A percentile compares a stretch with the other conserved stretches of the same genome.
Conservation (phyloP, 306 rosid species). For the Quercus cerris region DNA sequence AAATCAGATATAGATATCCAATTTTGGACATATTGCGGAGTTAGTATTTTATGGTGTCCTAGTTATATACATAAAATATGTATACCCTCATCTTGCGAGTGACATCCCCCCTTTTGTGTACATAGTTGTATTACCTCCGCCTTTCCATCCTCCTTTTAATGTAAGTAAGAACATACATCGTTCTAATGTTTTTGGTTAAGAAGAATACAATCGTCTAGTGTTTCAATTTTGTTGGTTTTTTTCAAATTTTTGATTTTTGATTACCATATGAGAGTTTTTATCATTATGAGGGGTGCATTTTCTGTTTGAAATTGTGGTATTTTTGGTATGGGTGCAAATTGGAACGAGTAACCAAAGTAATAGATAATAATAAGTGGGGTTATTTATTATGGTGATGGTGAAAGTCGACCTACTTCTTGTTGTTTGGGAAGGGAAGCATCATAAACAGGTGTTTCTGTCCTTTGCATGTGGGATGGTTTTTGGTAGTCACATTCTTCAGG, state of each 20-base stretch:
- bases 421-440: not conserved
- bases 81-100: constrained; percentile 31
- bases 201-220: constrained; percentile 22
- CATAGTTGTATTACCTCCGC: constrained; percentile 25
- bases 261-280: not conserved
- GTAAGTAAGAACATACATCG: constrained; percentile 41
- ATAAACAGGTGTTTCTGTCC: not conserved
- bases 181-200: constrained; percentile 23
- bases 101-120: constrained; percentile 37
- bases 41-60: constrained; percentile 28
- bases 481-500: not conserved
- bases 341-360: not conserved
- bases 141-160: constrained; percentile 24
- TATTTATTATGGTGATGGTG: not conserved
- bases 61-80: constrained; percentile 24
- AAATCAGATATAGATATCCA: constrained; percentile 42
- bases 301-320: not conserved
- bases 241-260: not conserved
- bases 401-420: not conserved
- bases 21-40: constrained; percentile 49
- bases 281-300: not conserved
- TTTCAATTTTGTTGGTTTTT: not conserved
- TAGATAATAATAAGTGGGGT: not conserved
- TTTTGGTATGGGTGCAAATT: not conserved
- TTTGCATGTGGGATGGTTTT: not conserved